Evolutionary conservation across 768 basidiomycete species (phyloP).

Genomic region (Phylloporus scabripes): DNA sequence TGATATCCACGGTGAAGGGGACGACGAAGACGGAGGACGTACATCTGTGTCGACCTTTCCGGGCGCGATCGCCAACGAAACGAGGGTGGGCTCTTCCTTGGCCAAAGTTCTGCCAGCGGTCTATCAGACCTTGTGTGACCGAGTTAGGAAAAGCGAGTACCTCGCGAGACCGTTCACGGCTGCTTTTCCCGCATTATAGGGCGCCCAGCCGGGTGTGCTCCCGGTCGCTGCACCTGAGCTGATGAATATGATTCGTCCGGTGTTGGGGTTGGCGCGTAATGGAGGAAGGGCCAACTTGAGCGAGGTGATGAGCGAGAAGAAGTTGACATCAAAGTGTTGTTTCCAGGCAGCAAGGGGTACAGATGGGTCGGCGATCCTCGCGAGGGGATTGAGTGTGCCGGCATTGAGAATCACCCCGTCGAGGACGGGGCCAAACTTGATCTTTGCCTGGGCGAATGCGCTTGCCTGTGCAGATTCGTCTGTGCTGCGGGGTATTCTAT

Average conservation of each 20-base stretch:
- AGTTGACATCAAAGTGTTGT: constrained; percentile 75
- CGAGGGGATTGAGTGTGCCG: constrained; percentile 68
- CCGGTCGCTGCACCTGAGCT: constrained; percentile 82
- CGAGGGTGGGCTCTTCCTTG: constrained; percentile 73
- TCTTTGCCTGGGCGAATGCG: constrained; percentile 50
- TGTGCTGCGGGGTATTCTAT: constrained; percentile 40
- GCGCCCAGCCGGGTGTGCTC: constrained; percentile 65
- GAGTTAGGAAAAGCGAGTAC: constrained; percentile 32
- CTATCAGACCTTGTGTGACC: constrained; percentile 2
- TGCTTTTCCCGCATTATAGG: constrained; percentile 81
- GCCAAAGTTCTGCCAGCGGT: constrained; percentile 60
- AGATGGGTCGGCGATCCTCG: constrained; percentile 47
- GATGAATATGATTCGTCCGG: constrained; percentile 72
- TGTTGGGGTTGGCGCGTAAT: constrained; percentile 52
- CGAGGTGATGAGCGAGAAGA: constrained; percentile 76
- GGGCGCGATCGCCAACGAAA: constrained; percentile 74
- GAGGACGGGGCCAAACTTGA: constrained; percentile 51
- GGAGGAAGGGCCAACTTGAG: constrained; percentile 63
- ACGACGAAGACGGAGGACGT: constrained; percentile 22
- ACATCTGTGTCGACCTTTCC: constrained; percentile 85
- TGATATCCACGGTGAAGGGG: background rate
- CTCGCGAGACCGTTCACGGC: constrained; percentile 84
- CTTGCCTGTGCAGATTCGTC: constrained; percentile 48
- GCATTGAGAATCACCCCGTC: constrained; percentile 85
- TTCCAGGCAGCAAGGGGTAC: constrained; percentile 59